Evolutionary conservation across 2,329 filamentous ascomycete genomes (phyloP).

Genomic region (Calcarisporium arbuscula): DNA sequence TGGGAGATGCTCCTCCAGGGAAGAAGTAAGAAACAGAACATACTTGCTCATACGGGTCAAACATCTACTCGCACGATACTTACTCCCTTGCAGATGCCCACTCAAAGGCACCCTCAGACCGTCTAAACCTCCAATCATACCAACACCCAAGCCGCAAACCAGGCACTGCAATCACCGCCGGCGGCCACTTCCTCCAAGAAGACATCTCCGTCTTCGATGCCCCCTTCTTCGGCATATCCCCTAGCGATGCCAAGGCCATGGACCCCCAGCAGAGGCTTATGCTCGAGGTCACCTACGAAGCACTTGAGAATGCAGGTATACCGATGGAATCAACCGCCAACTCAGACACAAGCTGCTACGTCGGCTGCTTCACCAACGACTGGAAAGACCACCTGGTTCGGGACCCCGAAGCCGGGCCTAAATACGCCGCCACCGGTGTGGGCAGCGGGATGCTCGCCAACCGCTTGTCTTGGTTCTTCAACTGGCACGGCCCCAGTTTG

Average conservation of each 20-base stretch:
- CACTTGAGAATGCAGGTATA: slow-evolving; percentile 6
- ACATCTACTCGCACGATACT: no score
- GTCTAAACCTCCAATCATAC: slow-evolving; percentile 35
- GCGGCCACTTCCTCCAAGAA: slow-evolving; percentile 14
- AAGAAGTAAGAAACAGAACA: no score
- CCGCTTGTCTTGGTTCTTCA: slow-evolving; percentile 35
- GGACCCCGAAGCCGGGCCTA: no score
- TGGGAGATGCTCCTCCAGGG: slow-evolving; percentile 32
- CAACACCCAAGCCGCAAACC: slow-evolving; percentile 35
- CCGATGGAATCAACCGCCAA: no score
- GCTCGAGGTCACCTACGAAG: slow-evolving; percentile 5
- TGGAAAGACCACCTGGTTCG: no score
- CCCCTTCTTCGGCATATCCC: slow-evolving; percentile 7
- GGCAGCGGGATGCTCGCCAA: slow-evolving; percentile 42
- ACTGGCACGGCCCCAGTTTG: not conserved
- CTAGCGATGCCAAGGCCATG: slow-evolving; percentile 7
- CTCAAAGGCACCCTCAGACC: slow-evolving; percentile 27
- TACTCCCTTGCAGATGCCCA: slow-evolving; percentile 27
- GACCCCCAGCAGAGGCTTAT: slow-evolving; percentile 6
- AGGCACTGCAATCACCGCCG: slow-evolving; percentile 22
- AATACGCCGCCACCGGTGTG: slow-evolving; percentile 1
- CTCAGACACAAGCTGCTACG: no score
- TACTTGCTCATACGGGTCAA: no score
- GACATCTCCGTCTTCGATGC: slow-evolving; percentile 9
- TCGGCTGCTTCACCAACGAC: no score